Percentiles rank a stretch among this genome's conserved stretches.
Evolutionary conservation across 139 green algal species (phyloP).

Genomic region (Gonium pectorale): DNA sequence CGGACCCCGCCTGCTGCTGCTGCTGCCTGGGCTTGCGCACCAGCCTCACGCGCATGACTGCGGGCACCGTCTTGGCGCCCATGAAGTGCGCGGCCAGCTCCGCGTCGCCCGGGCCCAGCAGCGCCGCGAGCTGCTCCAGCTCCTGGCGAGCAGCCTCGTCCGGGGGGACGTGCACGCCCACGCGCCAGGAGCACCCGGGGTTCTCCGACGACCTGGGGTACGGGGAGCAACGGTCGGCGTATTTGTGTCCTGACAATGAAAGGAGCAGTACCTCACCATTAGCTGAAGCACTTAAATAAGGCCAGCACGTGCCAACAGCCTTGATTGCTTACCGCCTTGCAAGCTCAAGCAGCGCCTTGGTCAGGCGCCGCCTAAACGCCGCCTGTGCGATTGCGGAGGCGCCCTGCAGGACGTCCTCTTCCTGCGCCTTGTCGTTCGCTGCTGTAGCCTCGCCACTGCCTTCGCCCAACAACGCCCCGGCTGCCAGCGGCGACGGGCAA

Average conservation of each 20-base stretch:
- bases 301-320: too few species aligned
- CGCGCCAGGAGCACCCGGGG: background rate
- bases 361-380: too few species aligned
- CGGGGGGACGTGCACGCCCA: slow-evolving; percentile 2
- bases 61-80: background rate
- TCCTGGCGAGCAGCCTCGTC: background rate
- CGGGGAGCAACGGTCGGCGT: too few species aligned
- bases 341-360: slow-evolving; percentile 6
- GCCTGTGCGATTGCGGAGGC: too few species aligned
- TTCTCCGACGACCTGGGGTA: background rate
- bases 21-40: too few species aligned
- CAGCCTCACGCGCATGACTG: background rate
- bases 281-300: too few species aligned
- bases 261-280: too few species aligned
- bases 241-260: too few species aligned
- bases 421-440: background rate
- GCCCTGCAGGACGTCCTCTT: too few species aligned
- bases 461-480: too few species aligned
- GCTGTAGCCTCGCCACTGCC: background rate
- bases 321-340: background rate
- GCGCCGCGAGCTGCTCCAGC: background rate
- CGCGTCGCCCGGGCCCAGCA: background rate
- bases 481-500: background rate
- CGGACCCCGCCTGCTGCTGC: too few species aligned
- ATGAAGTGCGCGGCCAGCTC: background rate